A percentile compares a stretch with the other conserved stretches of the same genome.
Conservation (phyloP, 345 rosid species). For the Reutealis trisperma region DNA sequence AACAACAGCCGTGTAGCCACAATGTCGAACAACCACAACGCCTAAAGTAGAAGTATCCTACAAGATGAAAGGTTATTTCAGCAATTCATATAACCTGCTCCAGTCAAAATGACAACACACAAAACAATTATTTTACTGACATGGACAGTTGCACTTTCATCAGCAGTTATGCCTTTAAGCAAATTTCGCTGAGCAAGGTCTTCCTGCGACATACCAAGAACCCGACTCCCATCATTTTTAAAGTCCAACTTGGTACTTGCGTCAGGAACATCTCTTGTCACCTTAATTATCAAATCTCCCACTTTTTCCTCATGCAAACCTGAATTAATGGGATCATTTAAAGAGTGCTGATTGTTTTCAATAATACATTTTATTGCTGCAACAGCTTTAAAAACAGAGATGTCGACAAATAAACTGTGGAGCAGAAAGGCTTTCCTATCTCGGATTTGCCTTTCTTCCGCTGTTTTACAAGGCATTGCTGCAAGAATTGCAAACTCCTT, state of each 20-base stretch:
- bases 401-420: conserved; percentile 37
- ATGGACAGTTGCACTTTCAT: conserved; percentile 41
- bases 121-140: conserved; percentile 27
- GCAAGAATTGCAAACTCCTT: conserved; percentile 37
- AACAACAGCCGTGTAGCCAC: conserved; percentile 37
- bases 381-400: conserved; percentile 37
- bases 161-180: conserved; percentile 39
- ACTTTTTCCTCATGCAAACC: conserved; percentile 24
- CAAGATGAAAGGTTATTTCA: conserved; percentile 35
- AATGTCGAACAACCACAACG: conserved; percentile 37
- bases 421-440: conserved; percentile 41
- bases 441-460: conserved; percentile 35
- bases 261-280: conserved; percentile 30
- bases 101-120: conserved; percentile 22
- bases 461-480: conserved; percentile 41
- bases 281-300: conserved; percentile 30
- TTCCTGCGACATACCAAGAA: conserved; percentile 33
- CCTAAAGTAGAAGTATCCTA: conserved; percentile 38
- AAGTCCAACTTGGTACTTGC: conserved; percentile 32
- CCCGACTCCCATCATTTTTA: conserved; percentile 36
- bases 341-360: conserved; percentile 16
- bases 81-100: conserved; percentile 30
- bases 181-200: conserved; percentile 38
- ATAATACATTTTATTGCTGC: conserved; percentile 20
- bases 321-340: conserved; percentile 12